Conservation (phyloP, 116 monocot species). For the Phalaenopsis hybrid region DNA sequence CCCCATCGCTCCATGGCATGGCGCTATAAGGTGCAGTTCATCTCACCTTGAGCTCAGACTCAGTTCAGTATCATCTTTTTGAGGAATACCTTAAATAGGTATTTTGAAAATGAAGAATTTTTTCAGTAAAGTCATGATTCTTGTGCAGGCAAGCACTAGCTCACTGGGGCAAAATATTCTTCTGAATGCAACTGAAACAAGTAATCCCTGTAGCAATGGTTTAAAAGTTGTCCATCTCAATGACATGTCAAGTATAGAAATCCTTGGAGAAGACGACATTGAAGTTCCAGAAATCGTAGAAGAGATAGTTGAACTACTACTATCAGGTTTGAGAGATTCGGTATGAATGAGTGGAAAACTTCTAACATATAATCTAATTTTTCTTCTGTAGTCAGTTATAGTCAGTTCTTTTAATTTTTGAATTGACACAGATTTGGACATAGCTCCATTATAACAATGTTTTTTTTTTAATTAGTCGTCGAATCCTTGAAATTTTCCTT, state of each 20-base stretch:
- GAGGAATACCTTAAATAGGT: too few species aligned
- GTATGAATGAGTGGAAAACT: slow-evolving; percentile 36
- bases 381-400: background rate
- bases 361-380: slow-evolving; percentile 7
- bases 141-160: slow-evolving; percentile 48
- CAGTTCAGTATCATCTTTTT: background rate
- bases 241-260: slow-evolving; percentile 12
- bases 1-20: slow-evolving; percentile 70
- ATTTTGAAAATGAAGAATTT: background rate
- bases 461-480: background rate
- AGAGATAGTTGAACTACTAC: slow-evolving; percentile 80
- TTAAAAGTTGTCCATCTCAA: slow-evolving; percentile 5
- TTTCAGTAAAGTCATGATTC: background rate
- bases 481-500: background rate
- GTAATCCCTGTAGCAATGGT: slow-evolving; percentile 10
- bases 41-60: background rate
- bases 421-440: background rate
- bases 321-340: slow-evolving; percentile 83
- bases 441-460: background rate
- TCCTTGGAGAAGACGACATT: slow-evolving; percentile 53
- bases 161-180: slow-evolving; percentile 43
- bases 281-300: slow-evolving; percentile 92
- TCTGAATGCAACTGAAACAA: slow-evolving; percentile 9
- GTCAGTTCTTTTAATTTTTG: background rate
- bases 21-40: slow-evolving; percentile 63